phyloP scores from a whole-genome alignment of 495 filamentous ascomycete species.

The Haplographium delicatum region DNA sequence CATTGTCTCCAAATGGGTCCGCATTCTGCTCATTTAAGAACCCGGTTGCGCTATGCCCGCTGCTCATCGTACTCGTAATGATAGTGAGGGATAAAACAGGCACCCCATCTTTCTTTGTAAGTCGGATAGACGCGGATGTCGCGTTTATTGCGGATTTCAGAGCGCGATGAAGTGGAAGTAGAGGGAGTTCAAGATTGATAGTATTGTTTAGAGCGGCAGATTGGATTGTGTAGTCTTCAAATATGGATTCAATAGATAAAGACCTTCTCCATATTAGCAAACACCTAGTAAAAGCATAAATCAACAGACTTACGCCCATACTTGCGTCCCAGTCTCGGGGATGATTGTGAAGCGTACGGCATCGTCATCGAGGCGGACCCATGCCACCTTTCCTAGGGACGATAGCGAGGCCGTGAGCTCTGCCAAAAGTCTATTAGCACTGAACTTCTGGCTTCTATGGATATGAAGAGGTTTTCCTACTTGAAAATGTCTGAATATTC shows the following conservation, averaged over 20 bases:
- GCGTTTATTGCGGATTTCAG: constrained; percentile 77
- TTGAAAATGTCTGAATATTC: constrained; percentile 80
- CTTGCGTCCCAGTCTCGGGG: constrained; percentile 87
- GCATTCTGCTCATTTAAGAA: constrained; percentile 26
- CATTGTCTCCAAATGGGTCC: constrained; percentile 33
- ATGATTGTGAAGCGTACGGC: constrained; percentile 91
- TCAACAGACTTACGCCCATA: constrained; percentile 76
- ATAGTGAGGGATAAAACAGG: constrained; percentile 85
- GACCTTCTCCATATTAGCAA: constrained; percentile 32
- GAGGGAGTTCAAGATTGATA: constrained; percentile 92
- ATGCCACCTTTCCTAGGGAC: constrained; percentile 85
- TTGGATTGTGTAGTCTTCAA: constrained; percentile 82
- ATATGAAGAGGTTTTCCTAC: constrained; percentile 37
- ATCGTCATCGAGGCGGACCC: constrained; percentile 83
- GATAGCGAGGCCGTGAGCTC: constrained; percentile 81
- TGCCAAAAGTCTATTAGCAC: constrained; percentile 32
- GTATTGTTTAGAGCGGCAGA: constrained; percentile 73
- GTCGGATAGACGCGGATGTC: constrained; percentile 70
- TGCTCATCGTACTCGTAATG: constrained; percentile 50
- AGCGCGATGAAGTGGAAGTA: constrained; percentile 73
- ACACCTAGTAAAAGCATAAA: too few relatives aligned
- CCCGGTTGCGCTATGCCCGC: constrained; percentile 23
- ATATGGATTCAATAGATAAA: constrained; percentile 70
- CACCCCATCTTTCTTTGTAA: constrained; percentile 85
- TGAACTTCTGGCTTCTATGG: neutral